Conservation (phyloP, 768 basidiomycete species). For the Kwoniella mangroviensis region DNA sequence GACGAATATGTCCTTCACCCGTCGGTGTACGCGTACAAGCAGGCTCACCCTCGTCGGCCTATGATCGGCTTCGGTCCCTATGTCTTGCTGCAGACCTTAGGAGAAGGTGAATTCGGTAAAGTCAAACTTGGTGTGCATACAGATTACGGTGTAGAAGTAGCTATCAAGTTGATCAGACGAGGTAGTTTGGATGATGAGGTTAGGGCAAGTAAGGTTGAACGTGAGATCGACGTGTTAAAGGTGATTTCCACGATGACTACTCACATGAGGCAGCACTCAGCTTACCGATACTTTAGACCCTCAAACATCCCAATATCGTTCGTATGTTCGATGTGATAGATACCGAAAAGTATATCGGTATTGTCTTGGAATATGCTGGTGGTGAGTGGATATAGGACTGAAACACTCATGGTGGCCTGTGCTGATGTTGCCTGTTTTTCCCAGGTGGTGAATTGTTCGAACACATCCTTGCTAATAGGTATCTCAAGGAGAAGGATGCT, state of each 20-base stretch:
- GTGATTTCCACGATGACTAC: no score
- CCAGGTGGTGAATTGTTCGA: slow-evolving; percentile 92
- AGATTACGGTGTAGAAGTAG: slow-evolving; percentile 96
- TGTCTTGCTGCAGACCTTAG: slow-evolving; percentile 89
- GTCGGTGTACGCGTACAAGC: slow-evolving; percentile 56
- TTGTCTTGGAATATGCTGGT: slow-evolving; percentile 96
- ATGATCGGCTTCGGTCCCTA: slow-evolving; percentile 82
- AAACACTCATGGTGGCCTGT: not conserved
- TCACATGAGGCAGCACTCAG: no score
- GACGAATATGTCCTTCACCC: slow-evolving; percentile 57
- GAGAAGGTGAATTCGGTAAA: slow-evolving; percentile 98
- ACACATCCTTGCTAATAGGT: slow-evolving; percentile 96
- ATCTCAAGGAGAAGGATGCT: slow-evolving; percentile 91
- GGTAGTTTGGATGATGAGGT: slow-evolving; percentile 82
- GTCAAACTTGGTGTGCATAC: slow-evolving; percentile 95
- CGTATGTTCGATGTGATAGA: slow-evolving; percentile 98
- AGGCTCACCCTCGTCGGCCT: slow-evolving; percentile 55
- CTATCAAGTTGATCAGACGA: slow-evolving; percentile 92
- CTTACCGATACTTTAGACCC: slow-evolving; percentile 63
- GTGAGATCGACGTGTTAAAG: slow-evolving; percentile 95
- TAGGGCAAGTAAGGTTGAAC: slow-evolving; percentile 91
- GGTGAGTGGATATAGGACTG: slow-evolving; percentile 60
- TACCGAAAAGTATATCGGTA: slow-evolving; percentile 99
- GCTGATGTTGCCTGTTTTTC: not conserved
- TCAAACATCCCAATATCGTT: slow-evolving; percentile 98